Conservation (phyloP, 176 grass and related monocot species). For the Oryza nivara region DNA sequence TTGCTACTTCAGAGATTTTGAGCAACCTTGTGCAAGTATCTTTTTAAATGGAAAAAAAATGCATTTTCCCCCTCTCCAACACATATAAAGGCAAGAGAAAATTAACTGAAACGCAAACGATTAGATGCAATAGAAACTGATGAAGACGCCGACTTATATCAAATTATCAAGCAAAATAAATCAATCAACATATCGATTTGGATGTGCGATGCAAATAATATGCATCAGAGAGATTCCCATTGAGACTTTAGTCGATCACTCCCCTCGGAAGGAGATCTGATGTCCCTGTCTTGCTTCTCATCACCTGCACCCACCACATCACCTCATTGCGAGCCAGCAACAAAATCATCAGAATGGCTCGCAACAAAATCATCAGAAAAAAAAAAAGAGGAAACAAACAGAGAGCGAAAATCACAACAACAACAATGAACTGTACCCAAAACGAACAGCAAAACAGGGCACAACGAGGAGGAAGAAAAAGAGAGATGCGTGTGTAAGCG, state of each 20-base stretch:
- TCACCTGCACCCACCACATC: not conserved
- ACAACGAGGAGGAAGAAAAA: not conserved
- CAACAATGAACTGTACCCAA: too few relatives aligned
- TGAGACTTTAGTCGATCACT: slow-evolving; percentile 16
- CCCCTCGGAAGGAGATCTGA: not conserved
- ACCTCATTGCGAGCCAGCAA: not conserved
- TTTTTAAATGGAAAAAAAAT: too few relatives aligned
- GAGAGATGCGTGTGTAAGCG: too few relatives aligned
- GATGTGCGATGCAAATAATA: not conserved
- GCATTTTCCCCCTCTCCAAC: too few relatives aligned
- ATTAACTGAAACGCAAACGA: too few relatives aligned
- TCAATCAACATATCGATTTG: not conserved
- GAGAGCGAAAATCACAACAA: too few relatives aligned
- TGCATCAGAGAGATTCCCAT: slow-evolving; percentile 34
- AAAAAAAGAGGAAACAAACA: too few relatives aligned
- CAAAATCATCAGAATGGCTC: not conserved
- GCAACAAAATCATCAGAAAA: not conserved
- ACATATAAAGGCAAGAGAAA: too few relatives aligned
- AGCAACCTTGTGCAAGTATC: too few relatives aligned
- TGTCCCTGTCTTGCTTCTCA: slow-evolving; percentile 31
- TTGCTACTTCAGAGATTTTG: too few relatives aligned
- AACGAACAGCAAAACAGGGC: too few relatives aligned
- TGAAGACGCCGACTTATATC: not conserved
- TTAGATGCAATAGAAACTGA: not conserved
- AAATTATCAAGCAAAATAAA: not conserved